A percentile compares a stretch with the other conserved stretches of the same genome.
Evolutionary conservation across 495 filamentous ascomycete species (phyloP).

Genomic region (Aspergillus wentii): DNA sequence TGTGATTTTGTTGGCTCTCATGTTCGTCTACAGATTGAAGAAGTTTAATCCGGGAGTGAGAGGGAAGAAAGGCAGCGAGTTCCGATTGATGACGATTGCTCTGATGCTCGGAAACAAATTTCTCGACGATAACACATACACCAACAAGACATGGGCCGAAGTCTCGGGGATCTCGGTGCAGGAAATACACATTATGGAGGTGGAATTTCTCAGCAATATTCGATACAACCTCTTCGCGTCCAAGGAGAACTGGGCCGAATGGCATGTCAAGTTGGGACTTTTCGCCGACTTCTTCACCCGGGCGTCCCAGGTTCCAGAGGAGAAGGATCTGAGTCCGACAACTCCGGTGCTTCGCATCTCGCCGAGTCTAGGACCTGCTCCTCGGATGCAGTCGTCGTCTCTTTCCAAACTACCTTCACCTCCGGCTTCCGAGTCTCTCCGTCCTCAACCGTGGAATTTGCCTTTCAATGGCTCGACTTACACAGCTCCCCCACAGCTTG

Average conservation of each 20-base stretch:
- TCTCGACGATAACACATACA: constrained; percentile 98
- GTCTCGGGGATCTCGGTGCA: constrained; percentile 91
- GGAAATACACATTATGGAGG: constrained; percentile 99
- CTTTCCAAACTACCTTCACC: constrained; percentile 52
- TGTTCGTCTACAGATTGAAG: constrained; percentile 94
- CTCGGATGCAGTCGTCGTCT: constrained; percentile 26
- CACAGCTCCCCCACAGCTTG: constrained; percentile 16
- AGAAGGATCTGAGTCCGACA: constrained; percentile 14
- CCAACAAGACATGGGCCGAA: constrained; percentile 99
- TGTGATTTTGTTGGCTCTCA: constrained; percentile 81
- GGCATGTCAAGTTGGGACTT: constrained; percentile 73
- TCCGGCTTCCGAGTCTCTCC: constrained; percentile 27
- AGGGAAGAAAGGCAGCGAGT: constrained; percentile 91
- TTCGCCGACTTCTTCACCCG: constrained; percentile 78
- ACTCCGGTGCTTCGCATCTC: constrained; percentile 28
- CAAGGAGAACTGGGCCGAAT: constrained; percentile 73
- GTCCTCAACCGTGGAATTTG: constrained; percentile 27
- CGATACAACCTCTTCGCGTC: constrained; percentile 87
- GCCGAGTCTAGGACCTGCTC: constrained; percentile 15
- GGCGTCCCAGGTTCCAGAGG: constrained; percentile 40
- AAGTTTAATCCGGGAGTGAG: constrained; percentile 79
- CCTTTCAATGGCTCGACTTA: constrained; percentile 24
- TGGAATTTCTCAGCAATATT: constrained; percentile 98
- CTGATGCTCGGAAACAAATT: constrained; percentile 99
- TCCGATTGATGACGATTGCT: constrained; percentile 89